Evolutionary conservation across 148 eudicot species (phyloP).

Genomic region (Arctostaphylos glauca): DNA sequence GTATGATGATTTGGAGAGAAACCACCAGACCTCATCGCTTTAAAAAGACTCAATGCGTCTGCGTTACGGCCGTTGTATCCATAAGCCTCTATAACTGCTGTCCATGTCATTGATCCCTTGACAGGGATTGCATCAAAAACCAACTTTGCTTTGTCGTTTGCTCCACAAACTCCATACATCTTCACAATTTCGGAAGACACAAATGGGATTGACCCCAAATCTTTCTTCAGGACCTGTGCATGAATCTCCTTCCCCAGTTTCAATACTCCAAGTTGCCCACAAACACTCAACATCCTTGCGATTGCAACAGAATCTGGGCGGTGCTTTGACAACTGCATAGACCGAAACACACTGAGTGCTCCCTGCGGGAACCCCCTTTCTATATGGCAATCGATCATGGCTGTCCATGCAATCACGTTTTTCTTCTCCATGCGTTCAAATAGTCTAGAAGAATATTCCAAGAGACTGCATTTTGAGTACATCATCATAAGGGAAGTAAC

Average conservation of each 20-base stretch:
- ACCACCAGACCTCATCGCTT: conserved; percentile 43
- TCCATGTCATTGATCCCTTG: conserved; percentile 55
- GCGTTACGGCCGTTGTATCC: conserved; percentile 34
- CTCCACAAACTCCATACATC: conserved; percentile 68
- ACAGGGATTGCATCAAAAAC: conserved; percentile 45
- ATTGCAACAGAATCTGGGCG: conserved; percentile 70
- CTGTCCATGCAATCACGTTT: conserved; percentile 86
- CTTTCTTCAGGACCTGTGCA: conserved; percentile 63
- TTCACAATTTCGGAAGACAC: conserved; percentile 55
- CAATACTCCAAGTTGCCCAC: conserved; percentile 37
- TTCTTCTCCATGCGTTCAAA: conserved; percentile 52
- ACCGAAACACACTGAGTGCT: conserved; percentile 66
- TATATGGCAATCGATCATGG: conserved; percentile 55
- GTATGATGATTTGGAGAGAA: conserved; percentile 51
- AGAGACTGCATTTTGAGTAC: conserved; percentile 76
- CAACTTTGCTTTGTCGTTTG: conserved; percentile 49
- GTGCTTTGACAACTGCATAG: conserved; percentile 70
- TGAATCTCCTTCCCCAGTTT: conserved; percentile 80
- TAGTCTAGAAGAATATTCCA: conserved; percentile 44
- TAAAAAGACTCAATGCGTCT: conserved; percentile 55
- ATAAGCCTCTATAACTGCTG: conserved; percentile 69
- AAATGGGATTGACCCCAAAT: conserved; percentile 44
- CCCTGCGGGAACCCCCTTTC: conserved; percentile 40
- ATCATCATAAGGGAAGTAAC: conserved; percentile 75
- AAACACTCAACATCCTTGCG: conserved; percentile 48